Base-by-base conservation (phyloP, 352 stramenopile genomes). In the Phytophthora litchii region DNA sequence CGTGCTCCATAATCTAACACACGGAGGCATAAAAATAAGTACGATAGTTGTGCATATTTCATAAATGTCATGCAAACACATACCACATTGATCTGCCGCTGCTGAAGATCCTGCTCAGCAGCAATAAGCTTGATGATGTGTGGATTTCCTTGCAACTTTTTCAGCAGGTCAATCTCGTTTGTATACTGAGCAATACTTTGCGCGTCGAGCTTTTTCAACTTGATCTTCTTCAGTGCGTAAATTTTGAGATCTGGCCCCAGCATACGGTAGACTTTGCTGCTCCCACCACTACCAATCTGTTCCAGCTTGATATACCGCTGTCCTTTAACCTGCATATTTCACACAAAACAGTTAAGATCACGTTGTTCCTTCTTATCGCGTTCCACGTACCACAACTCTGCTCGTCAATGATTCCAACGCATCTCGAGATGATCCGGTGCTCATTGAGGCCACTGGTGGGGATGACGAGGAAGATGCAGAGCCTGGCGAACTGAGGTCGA, bases 151-250 rank as follows among this genome's bases (percentile, higher is more conserved):
- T 96, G 88, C 12, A 99, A 73, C 7, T 77, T 69, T 76, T 96
- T 76, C 20, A 99, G 71, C 10, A 99, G 67, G 17, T 95, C 80
- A 57, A 99, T 99, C 75, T 99, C 97, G 60, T 99, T 99, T 17
- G 94, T 92, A 64, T 98, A 99, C 54, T 96, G 94, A 49, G 95
- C 92, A 38, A 99, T 91, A 17, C 83, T 92, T 48, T 85, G 79
- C 20, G 80, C 79, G 38, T 98, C 96, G 47, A 98, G 74, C 14
- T 89, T 87, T 63, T 96, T 91, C 21, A 99, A 77, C 58, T 98
- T 98, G 36, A 99, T 97, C 60, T 97, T 97, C 72, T 99, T 99
- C 13, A 99, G 82, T n/a, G 97, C 97, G 31, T 98, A 94, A 21
- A 99, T 97, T 34, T 96, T 89, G 42, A 94, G 85, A 56, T 98